Base-by-base conservation (phyloP, 331 rosid species). In the Telfairia occidentalis region DNA sequence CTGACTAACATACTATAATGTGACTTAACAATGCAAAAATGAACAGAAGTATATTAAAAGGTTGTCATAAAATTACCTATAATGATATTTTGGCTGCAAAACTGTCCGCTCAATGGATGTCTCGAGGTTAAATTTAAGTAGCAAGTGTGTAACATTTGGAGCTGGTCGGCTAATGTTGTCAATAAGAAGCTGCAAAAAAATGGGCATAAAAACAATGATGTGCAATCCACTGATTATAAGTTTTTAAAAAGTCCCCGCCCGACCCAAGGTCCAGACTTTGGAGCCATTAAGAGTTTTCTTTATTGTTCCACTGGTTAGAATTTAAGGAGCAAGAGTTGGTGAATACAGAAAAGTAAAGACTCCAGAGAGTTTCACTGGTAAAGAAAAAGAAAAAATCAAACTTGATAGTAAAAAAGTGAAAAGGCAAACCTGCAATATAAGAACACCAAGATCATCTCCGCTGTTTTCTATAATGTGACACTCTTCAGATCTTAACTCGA, bases 111-210 rank as follows among this genome's bases (percentile, higher is more conserved):
- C 98, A 79, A 91, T 86, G 24, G 96, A 83, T 28, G 78, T 82
- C 80, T 91, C 98, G 34, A 94, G 84, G 80, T 94, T 92, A 89
- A 91, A 94, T 76, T 87, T 94, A 79, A 94, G 92, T 73, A 94
- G 89, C 57, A 94, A 81, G 78, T 94, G 98, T 38, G 89, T 83
- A 79, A 89, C 80, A 79, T 91, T 94, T 73, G 98, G 98, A 80
- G 98, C 92, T 60, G 97, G 96, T 77, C 96, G 88, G 78, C 92
- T 73, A 86, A 94, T 85, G 78, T 94, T 94, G 84, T 89, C 98
- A 78, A 88, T 85, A 54, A 94, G 91, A 81, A 94, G 98, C 98
- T 94, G 92, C 79, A 83, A 84, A 71, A 45, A 63, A 45, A 78
- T 24, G 75, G 65, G 74, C 13, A 30, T 26, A 40, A 37, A 46